Evolutionary conservation across 23 red algal species (phyloP).

Genomic region (Gracilaria gracilis): DNA sequence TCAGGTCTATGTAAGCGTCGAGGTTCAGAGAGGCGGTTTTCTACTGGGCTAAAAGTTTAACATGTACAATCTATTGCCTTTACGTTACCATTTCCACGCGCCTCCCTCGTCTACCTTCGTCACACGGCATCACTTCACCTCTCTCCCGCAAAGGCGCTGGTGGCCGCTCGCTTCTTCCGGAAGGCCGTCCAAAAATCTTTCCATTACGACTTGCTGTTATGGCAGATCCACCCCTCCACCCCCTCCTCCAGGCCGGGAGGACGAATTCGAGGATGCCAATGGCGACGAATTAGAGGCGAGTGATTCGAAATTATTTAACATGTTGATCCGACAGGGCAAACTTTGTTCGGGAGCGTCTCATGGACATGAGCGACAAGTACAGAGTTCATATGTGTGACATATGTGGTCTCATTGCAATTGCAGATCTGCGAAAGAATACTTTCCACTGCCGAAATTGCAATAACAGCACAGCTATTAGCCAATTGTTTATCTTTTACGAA

Average conservation of each 20-base stretch:
- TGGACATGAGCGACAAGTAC: conserved; percentile 91
- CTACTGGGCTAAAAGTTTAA: no score
- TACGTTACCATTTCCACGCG: neutral
- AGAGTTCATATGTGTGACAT: conserved; percentile 95
- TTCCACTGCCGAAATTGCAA: conserved; percentile 95
- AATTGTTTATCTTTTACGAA: conserved; percentile 93
- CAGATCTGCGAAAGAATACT: conserved; percentile 83
- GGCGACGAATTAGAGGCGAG: neutral
- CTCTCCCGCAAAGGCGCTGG: conserved; percentile 1
- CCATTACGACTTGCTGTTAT: neutral
- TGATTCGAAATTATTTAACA: neutral
- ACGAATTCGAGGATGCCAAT: conserved; percentile 50
- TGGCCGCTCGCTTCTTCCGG: neutral
- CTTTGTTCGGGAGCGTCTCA: conserved; percentile 95
- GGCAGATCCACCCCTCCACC: conserved; percentile 27
- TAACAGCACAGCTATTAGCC: conserved; percentile 93
- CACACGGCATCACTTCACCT: conserved; percentile 12
- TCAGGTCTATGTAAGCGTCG: no score
- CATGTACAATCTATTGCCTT: neutral
- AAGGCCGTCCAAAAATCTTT: neutral
- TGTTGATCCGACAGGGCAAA: conserved; percentile 30
- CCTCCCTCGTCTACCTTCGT: neutral
- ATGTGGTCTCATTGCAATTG: conserved; percentile 97
- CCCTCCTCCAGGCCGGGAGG: conserved; percentile 57
- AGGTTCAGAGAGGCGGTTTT: no score